phyloP scores from a whole-genome alignment of 768 basidiomycete species.

The Chlorophyllum brunneum region DNA sequence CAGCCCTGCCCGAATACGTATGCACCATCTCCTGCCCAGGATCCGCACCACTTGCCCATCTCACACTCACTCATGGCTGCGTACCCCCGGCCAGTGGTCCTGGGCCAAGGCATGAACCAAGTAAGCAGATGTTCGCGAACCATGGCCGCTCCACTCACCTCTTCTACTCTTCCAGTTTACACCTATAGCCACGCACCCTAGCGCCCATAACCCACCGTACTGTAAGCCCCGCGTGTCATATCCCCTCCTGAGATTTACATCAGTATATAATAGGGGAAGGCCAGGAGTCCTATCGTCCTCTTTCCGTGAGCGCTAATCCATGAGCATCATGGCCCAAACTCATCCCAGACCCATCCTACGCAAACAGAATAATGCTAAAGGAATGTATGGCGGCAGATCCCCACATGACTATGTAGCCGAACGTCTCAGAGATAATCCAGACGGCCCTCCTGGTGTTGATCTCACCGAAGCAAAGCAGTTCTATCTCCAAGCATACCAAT shows the following conservation, averaged over 20 bases:
- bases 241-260: neutral
- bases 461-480: constrained; percentile 58
- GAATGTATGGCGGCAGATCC: constrained; percentile 40
- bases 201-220: constrained; percentile 46
- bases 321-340: constrained; percentile 30
- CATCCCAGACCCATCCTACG: constrained; percentile 5
- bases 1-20: too few species aligned
- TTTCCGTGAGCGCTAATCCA: constrained; percentile 54
- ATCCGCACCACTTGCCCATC: neutral
- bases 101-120: constrained; percentile 50
- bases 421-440: constrained; percentile 32
- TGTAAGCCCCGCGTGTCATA: constrained; percentile 35
- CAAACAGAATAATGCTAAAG: constrained; percentile 22
- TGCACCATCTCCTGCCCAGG: neutral
- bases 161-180: constrained; percentile 33
- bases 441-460: constrained; percentile 42
- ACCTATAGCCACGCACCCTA: constrained; percentile 39
- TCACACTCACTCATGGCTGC: constrained; percentile 30
- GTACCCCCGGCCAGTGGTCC: constrained; percentile 38
- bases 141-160: neutral
- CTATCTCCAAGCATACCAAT: constrained; percentile 66
- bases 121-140: constrained; percentile 17
- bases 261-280: constrained; percentile 49
- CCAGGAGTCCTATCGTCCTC: constrained; percentile 59
- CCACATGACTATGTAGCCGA: constrained; percentile 53